A percentile compares a stretch with the other conserved stretches of the same genome.
phyloP scores from a whole-genome alignment of 2,329 filamentous ascomycete genomes.

The Fusarium domesticum region DNA sequence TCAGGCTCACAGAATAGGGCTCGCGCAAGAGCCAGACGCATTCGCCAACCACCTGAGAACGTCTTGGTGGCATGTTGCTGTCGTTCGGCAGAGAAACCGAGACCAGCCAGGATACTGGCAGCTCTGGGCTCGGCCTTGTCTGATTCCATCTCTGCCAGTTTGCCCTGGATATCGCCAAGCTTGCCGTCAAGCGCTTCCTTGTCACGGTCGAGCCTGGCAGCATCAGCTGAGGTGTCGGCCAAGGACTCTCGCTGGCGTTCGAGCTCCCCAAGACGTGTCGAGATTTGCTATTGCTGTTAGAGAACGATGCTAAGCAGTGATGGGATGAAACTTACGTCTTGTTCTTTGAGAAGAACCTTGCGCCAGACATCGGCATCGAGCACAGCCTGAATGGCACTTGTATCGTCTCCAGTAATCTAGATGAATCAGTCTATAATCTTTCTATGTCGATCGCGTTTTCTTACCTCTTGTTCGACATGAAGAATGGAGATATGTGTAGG shows the following conservation, averaged over 20 bases:
- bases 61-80: slow-evolving; percentile 94
- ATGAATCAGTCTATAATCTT: slow-evolving; percentile 10
- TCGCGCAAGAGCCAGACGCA: slow-evolving; percentile 91
- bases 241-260: slow-evolving; percentile 74
- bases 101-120: slow-evolving; percentile 91
- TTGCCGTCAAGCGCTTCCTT: slow-evolving; percentile 88
- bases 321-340: slow-evolving; percentile 58
- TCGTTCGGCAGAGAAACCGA: slow-evolving; percentile 91
- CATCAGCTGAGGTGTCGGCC: slow-evolving; percentile 90
- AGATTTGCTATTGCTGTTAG: slow-evolving; percentile 63
- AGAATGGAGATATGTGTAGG: slow-evolving; percentile 98
- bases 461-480: slow-evolving; percentile 94
- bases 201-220: slow-evolving; percentile 77
- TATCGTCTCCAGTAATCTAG: slow-evolving; percentile 91
- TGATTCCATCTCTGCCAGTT: slow-evolving; percentile 97
- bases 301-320: not conserved
- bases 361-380: slow-evolving; percentile 98
- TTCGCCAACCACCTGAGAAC: slow-evolving; percentile 99
- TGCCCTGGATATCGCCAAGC: slow-evolving; percentile 84
- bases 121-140: slow-evolving; percentile 96
- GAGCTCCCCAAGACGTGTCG: slow-evolving; percentile 68
- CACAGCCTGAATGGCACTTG: slow-evolving; percentile 88
- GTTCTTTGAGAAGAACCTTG: slow-evolving; percentile 87
- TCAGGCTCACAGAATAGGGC: slow-evolving; percentile 98
- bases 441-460: slow-evolving; percentile 10